Evolutionary conservation across 352 stramenopile species (phyloP), one percentile per base, ranked within the genome.

Genomic region (Phytophthora citricola): DNA sequence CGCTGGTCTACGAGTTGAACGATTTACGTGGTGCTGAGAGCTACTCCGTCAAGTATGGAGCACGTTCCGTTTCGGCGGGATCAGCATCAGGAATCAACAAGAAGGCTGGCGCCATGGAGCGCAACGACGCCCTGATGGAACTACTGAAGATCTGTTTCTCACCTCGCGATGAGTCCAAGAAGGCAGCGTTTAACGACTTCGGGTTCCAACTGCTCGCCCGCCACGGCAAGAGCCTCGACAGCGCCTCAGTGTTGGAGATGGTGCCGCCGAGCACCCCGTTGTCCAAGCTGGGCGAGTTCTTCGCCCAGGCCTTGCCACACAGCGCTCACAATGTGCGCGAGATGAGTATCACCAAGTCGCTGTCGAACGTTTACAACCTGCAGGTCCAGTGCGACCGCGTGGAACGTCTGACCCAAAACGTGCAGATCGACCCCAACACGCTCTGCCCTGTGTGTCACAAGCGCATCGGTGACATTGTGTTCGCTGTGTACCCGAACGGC

Each of bases 341-440:
- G 54, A 85, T 81, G 55, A 88, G 78, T 56, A 90, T 96, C 29
- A 78, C 81, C 9, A 88, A 92, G 70, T 92, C 83, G 50, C 57
- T 96, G 57, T 94, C 85, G 44, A 96, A 96, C 73, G 85, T 96
- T 29, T 96, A 94, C 81, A 96, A 96, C 66, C 76, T 96, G 31
- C 88, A 96, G 67, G 86, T 96, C 40, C 88, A 96, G 67, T 96
- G 88, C 66, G 78, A 90, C 36, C 88, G 88, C 48, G 88, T 96
- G 12, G 83, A 93, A 26, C 90, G 86, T 49, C 71, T 91, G 24
- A 88, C 75, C 53, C 78, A 90, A 44, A 92, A 78, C 62, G 83
- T 94, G 43, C 86, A 96, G 74, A 87, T 96, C 54, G 88, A 96
- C 46, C 69, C 81, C 24, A 88, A 90, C 60, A 92, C 88, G 29